Evolutionary conservation across 768 basidiomycete genomes (phyloP), one percentile per base, ranked within the genome.

Genomic region (Arthromyces matolae): DNA sequence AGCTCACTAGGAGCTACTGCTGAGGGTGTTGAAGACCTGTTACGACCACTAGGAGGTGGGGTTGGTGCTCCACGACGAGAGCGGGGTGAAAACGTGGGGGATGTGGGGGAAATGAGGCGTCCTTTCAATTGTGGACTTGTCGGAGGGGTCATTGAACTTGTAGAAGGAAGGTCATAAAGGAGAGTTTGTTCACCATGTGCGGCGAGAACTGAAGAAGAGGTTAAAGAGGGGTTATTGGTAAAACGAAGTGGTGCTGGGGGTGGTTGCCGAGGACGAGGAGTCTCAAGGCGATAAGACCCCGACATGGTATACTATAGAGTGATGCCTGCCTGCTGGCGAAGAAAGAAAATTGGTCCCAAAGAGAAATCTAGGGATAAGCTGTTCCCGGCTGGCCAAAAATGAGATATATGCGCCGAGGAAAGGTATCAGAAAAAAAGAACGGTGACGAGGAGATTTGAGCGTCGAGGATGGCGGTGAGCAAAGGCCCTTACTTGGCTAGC

Each of bases 151-250:
- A 77, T 66, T 14, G 79, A 71, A 19, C 72, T 66, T 8, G 81
- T 67, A 13, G 84, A 76, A 55, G 86, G 85, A 52, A 87, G 76
- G 68, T 87, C 83, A 65, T 88, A 87, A 68, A 88, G 81, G 62
- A 88, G 80, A 42, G 84, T 79, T 61, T 81, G 77, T 42, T 73
- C 70, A 56, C 78, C 75, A 34, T 69, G 68, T 53, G 63, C 62
- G 55, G 63, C 69, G 24, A 73, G 60, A 42, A 75, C 62, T 8
- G 79, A 71, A 14, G 71, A 68, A 33, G 76, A 65, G 58, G 68
- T 61, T 57, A 63, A 71, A 32, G 77, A 70, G 34, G 71, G 71
- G 53, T 68, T 69, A 59, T 76, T 71, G 47, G n/a, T n/a, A n/a
- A 80, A 76, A 48, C 77, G 77, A 49, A 86, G 65, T 8, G 84